Conservation (phyloP, 805 yeast genomes). For the Starmerella tilneyi region DNA sequence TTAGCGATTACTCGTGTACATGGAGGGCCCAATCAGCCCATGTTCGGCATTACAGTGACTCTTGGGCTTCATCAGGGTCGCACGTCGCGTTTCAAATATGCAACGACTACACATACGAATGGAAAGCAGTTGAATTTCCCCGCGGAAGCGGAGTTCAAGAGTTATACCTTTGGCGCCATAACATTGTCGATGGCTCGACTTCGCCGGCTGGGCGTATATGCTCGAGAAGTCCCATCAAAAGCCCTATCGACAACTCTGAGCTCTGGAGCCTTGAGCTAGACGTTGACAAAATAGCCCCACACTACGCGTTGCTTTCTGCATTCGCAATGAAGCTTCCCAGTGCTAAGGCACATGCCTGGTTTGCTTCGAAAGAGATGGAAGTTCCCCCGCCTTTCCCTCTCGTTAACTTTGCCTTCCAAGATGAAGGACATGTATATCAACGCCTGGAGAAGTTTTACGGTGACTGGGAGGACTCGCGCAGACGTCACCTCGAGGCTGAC, state of each 20-base stretch:
- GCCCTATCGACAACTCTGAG: constrained; percentile 22
- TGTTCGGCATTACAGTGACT: constrained; percentile 14
- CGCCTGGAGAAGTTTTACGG: constrained; percentile 18
- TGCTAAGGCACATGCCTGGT: constrained; percentile 8
- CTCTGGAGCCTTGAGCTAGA: constrained; percentile 27
- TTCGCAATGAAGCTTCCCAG: constrained; percentile 22
- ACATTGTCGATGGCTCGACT: not conserved
- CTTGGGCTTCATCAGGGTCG: constrained; percentile 12
- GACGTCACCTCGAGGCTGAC: not conserved
- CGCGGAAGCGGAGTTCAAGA: constrained; percentile 6
- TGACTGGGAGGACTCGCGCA: constrained; percentile 22
- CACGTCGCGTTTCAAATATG: constrained; percentile 20
- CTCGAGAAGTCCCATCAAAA: constrained; percentile 15
- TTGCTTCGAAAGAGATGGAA: constrained; percentile 6
- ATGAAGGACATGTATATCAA: constrained; percentile 20
- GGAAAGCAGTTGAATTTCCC: constrained; percentile 21
- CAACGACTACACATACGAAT: constrained; percentile 20
- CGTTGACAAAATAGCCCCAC: constrained; percentile 20
- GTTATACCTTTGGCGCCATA: constrained; percentile 23
- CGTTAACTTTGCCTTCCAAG: constrained; percentile 23
- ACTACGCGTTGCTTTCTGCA: constrained; percentile 25
- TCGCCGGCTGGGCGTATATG: constrained; percentile 22
- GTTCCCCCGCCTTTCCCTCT: constrained; percentile 15
- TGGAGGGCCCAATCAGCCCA: constrained; percentile 9
- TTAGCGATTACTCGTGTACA: constrained; percentile 21